phyloP scores from a whole-genome alignment of 2,329 filamentous ascomycete genomes.

The Calonectria montana region DNA sequence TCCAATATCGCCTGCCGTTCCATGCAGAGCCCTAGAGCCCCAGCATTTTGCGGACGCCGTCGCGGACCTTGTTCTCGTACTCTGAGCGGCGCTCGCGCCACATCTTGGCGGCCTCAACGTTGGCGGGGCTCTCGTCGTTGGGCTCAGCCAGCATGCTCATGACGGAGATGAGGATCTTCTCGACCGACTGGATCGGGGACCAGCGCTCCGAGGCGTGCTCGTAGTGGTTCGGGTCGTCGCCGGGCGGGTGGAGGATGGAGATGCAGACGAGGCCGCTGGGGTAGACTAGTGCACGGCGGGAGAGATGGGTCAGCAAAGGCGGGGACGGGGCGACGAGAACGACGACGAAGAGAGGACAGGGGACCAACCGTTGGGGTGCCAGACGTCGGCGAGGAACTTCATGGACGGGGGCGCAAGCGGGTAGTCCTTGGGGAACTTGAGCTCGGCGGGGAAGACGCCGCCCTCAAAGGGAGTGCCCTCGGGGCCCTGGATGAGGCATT shows the following conservation, averaged over 20 bases:
- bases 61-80: constrained; percentile 88
- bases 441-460: constrained; percentile 92
- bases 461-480: constrained; percentile 97
- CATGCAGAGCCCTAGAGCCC: constrained; percentile 65
- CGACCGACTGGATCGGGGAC: constrained; percentile 96
- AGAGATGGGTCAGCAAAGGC: neutral
- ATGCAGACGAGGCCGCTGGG: constrained; percentile 94
- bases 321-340: neutral
- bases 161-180: constrained; percentile 96
- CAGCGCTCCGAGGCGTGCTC: constrained; percentile 95
- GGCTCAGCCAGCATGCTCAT: constrained; percentile 99
- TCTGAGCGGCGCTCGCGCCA: constrained; percentile 87
- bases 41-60: constrained; percentile 82
- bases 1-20: constrained; percentile 8
- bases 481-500: constrained; percentile 94
- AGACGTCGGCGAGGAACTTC: constrained; percentile 94
- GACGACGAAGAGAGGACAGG: neutral
- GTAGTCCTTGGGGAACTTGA: constrained; percentile 96
- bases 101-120: constrained; percentile 96
- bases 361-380: constrained; percentile 89
- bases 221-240: constrained; percentile 98
- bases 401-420: constrained; percentile 96
- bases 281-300: constrained; percentile 73
- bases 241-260: constrained; percentile 95
- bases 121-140: constrained; percentile 96